Conservation (phyloP, 805 yeast species). For the Wickerhamiella lipophila region DNA sequence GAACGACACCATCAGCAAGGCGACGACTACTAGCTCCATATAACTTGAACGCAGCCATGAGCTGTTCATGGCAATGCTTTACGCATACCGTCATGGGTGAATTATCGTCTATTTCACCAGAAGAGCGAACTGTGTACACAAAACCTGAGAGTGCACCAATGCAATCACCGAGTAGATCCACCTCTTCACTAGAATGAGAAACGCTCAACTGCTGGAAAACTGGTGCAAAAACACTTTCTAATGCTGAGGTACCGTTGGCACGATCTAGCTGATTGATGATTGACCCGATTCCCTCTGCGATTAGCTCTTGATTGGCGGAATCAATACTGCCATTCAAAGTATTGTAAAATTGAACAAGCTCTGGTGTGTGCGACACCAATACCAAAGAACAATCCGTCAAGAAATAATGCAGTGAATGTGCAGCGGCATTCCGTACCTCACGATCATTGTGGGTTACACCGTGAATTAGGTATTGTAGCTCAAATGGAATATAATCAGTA, state of each 20-base stretch:
- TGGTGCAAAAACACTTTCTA: conserved; percentile 66
- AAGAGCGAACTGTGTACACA: conserved; percentile 54
- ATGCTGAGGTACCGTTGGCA: conserved; percentile 33
- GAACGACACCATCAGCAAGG: conserved; percentile 13
- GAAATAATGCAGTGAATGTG: conserved; percentile 86
- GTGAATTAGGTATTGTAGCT: conserved; percentile 66
- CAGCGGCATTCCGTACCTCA: conserved; percentile 68
- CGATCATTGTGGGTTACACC: conserved; percentile 42
- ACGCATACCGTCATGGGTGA: conserved; percentile 26
- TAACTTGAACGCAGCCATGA: conserved; percentile 9
- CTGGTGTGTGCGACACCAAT: conserved; percentile 56
- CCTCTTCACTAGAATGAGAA: conserved; percentile 25
- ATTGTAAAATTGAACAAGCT: conserved; percentile 60
- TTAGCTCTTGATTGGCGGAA: conserved; percentile 56
- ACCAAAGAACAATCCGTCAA: conserved; percentile 77
- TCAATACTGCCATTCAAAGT: conserved; percentile 44
- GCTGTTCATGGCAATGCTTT: conserved; percentile 12
- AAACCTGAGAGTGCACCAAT: conserved; percentile 46
- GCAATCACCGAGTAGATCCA: conserved; percentile 13
- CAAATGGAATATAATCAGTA: conserved; percentile 68
- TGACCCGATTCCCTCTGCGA: conserved; percentile 82
- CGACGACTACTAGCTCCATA: conserved; percentile 10
- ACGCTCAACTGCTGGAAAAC: conserved; percentile 35
- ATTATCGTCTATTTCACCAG: conserved; percentile 36
- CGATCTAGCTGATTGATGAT: conserved; percentile 36